Evolutionary conservation across 306 rosid genomes (phyloP).

Genomic region (Sophora flavescens): DNA sequence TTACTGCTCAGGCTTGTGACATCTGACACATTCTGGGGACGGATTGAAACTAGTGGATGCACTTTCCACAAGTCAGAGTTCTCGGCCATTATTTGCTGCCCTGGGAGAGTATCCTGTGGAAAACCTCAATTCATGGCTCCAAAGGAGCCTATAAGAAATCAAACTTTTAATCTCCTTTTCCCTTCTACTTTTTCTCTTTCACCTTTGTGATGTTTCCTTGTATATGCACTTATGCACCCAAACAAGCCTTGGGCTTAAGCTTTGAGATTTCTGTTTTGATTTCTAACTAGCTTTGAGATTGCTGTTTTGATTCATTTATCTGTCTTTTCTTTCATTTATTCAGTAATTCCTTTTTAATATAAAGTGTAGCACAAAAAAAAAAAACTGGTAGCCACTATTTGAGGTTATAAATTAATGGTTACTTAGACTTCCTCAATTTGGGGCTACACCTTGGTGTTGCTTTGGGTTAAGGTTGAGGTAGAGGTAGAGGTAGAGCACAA

Average conservation of each 20-base stretch:
- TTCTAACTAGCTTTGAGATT: constrained; percentile 60
- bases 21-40: constrained; percentile 55
- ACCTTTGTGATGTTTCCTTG: constrained; percentile 64
- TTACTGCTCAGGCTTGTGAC: constrained; percentile 55
- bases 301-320: no score
- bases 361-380: constrained; percentile 58
- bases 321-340: constrained; percentile 57
- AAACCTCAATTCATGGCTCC: constrained; percentile 39
- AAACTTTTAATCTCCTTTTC: constrained; percentile 27
- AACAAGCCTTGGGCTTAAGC: constrained; percentile 69
- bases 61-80: constrained; percentile 94
- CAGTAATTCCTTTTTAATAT: constrained; percentile 57
- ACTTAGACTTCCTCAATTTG: constrained; percentile 59
- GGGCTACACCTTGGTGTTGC: constrained; percentile 64
- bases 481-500: no score
- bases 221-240: constrained; percentile 43
- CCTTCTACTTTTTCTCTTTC: constrained; percentile 50
- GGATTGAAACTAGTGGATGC: constrained; percentile 74
- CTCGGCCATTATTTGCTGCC: constrained; percentile 84
- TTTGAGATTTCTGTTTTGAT: constrained; percentile 56
- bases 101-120: constrained; percentile 18
- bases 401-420: constrained; percentile 53
- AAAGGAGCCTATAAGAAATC: constrained; percentile 38
- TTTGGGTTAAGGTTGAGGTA: constrained; percentile 49
- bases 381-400: constrained; percentile 63